A percentile compares a stretch with the other conserved stretches of the same genome.
Evolutionary conservation across 805 yeast genomes (phyloP).

Genomic region (Ogataea angusta): DNA sequence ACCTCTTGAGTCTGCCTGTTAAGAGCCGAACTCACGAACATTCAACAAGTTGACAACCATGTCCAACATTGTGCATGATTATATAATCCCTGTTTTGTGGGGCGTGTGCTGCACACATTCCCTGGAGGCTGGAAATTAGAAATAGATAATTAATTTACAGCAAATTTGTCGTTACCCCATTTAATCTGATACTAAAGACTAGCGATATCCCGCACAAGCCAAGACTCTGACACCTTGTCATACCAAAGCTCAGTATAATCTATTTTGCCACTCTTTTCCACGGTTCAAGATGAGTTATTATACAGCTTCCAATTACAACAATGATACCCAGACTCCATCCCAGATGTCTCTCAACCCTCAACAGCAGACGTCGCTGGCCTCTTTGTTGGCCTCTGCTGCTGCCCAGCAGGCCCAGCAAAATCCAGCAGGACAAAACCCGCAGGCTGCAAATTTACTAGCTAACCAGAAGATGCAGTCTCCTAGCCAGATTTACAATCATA

Average conservation of each 20-base stretch:
- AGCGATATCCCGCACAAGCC: background rate
- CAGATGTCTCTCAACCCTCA: conserved; percentile 16
- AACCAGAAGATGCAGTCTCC: conserved; percentile 13
- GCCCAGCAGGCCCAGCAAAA: conserved; percentile 4
- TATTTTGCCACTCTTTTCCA: background rate
- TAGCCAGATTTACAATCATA: conserved; percentile 15
- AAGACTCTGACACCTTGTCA: background rate
- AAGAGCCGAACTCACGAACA: too few species aligned
- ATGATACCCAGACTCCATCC: conserved; percentile 6
- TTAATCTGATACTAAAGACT: background rate
- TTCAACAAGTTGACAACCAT: background rate
- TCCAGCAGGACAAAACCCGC: background rate
- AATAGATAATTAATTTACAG: conserved; percentile 9
- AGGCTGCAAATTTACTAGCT: background rate
- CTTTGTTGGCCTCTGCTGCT: conserved; percentile 20
- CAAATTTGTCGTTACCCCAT: conserved; percentile 1
- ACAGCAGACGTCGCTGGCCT: conserved; percentile 21
- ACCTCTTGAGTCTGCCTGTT: too few species aligned
- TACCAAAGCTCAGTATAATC: conserved; percentile 1
- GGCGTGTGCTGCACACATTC: conserved; percentile 7
- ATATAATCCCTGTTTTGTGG: background rate
- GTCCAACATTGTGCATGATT: background rate
- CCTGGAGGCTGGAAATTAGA: conserved; percentile 8
- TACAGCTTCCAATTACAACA: conserved; percentile 3
- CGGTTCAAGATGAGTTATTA: conserved; percentile 10